phyloP scores from a whole-genome alignment of 1,284 basidiomycete genomes.

The Boletus chippewaensis region DNA sequence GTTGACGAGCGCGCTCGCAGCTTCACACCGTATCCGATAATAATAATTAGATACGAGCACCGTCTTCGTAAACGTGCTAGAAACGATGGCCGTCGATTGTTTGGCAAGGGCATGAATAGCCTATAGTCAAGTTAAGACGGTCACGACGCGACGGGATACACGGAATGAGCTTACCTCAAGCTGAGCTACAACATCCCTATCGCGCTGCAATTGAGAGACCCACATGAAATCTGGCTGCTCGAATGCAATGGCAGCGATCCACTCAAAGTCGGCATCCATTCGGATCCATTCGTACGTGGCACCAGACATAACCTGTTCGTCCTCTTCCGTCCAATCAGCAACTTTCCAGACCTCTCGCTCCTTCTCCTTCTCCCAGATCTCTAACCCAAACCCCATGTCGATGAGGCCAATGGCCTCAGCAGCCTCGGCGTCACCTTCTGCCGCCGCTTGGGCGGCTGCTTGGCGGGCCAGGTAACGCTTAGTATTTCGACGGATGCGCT shows the following conservation, averaged over 20 bases:
- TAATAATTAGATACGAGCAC: slow-evolving; percentile 95
- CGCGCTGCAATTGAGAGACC: slow-evolving; percentile 94
- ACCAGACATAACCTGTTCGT: slow-evolving; percentile 87
- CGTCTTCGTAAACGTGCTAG: slow-evolving; percentile 88
- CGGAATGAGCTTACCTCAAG: slow-evolving; percentile 63
- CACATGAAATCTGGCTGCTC: slow-evolving; percentile 99
- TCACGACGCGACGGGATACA: background rate
- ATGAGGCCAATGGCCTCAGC: slow-evolving; percentile 92
- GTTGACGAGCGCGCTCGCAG: slow-evolving; percentile 77
- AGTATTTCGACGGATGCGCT: slow-evolving; percentile 90
- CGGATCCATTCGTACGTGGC: slow-evolving; percentile 99
- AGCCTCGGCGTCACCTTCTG: slow-evolving; percentile 84
- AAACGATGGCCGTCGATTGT: slow-evolving; percentile 84
- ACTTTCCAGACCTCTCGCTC: slow-evolving; percentile 94
- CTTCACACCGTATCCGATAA: slow-evolving; percentile 95
- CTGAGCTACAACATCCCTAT: slow-evolving; percentile 97
- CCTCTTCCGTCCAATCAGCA: slow-evolving; percentile 96
- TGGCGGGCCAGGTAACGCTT: slow-evolving; percentile 93
- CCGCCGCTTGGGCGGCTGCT: slow-evolving; percentile 87
- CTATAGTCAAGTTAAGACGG: slow-evolving; percentile 37
- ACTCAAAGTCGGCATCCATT: slow-evolving; percentile 98
- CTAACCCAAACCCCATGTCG: slow-evolving; percentile 92
- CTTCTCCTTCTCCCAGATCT: slow-evolving; percentile 93
- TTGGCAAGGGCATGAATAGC: slow-evolving; percentile 79
- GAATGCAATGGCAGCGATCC: slow-evolving; percentile 89